Evolutionary conservation across 2,329 filamentous ascomycete genomes (phyloP).

Genomic region (Sporothrix mexicana): DNA sequence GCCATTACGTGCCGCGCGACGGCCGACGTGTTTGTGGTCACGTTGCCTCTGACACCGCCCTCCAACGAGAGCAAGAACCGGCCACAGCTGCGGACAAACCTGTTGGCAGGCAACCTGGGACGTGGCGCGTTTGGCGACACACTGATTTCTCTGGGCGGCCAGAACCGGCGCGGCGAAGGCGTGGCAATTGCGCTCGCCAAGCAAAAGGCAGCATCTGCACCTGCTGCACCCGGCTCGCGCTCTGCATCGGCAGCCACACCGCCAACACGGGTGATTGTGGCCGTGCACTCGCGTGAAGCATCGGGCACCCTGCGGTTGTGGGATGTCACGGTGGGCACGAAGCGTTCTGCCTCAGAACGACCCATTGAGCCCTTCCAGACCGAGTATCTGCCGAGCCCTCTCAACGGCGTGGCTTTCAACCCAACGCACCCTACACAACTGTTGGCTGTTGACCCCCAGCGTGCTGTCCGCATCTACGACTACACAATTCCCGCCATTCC

Average conservation of each 20-base stretch:
- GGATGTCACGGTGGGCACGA: slow-evolving; percentile 59
- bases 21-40: slow-evolving; percentile 62
- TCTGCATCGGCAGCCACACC: slow-evolving; percentile 38
- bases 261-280: slow-evolving; percentile 58
- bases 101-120: slow-evolving; percentile 61
- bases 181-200: slow-evolving; percentile 56
- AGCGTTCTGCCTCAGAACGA: slow-evolving; percentile 35
- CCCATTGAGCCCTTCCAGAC: slow-evolving; percentile 62
- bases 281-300: slow-evolving; percentile 64
- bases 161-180: slow-evolving; percentile 59
- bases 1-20: slow-evolving; percentile 62
- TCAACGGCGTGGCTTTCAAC: slow-evolving; percentile 65
- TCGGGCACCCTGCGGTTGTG: slow-evolving; percentile 64
- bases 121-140: slow-evolving; percentile 69
- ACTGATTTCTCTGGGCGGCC: slow-evolving; percentile 59
- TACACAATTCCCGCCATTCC: slow-evolving; percentile 60
- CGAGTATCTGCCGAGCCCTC: slow-evolving; percentile 61
- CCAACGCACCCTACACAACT: slow-evolving; percentile 64
- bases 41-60: slow-evolving; percentile 65
- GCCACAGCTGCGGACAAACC: slow-evolving; percentile 56
- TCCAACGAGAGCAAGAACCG: slow-evolving; percentile 64
- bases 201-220: slow-evolving; percentile 35
- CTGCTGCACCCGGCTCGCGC: slow-evolving; percentile 34
- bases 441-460: slow-evolving; percentile 59
- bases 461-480: slow-evolving; percentile 67